Percentiles rank a stretch among this genome's conserved stretches.
These are phyloP conservation scores for Cyanidioschyzon merolae DNA, from an alignment of 23 red algal species.

Conservation along the genomic window DNA sequence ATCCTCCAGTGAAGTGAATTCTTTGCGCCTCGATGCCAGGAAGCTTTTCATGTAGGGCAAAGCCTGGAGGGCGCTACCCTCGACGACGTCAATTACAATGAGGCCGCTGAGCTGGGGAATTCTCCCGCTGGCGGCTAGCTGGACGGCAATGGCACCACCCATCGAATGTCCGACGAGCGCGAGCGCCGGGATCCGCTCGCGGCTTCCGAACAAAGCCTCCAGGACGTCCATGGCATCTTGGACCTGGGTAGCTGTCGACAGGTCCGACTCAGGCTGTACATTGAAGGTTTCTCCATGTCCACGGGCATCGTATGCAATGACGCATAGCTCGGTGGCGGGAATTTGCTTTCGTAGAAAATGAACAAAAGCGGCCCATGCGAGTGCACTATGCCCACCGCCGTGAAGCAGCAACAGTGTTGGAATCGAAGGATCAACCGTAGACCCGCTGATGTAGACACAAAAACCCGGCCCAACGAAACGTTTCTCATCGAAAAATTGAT, in stretches of 20 bases:
- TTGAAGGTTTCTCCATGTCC: constrained; percentile 54
- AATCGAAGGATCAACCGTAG: not conserved
- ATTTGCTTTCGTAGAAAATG: constrained; percentile 21
- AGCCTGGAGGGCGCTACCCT: constrained; percentile 71
- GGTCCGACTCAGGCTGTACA: constrained; percentile 42
- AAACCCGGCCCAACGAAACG: constrained; percentile 22
- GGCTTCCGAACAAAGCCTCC: constrained; percentile 23
- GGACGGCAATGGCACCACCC: constrained; percentile 84
- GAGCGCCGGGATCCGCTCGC: constrained; percentile 22
- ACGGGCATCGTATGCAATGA: constrained; percentile 88
- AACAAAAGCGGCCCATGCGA: constrained; percentile 39
- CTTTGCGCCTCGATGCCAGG: constrained; percentile 29
- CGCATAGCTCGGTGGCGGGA: not conserved
- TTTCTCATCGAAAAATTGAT: constrained; percentile 24
- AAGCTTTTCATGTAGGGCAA: constrained; percentile 68
- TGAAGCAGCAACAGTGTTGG: constrained; percentile 57
- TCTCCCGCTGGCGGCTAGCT: constrained; percentile 28
- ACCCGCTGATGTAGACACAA: constrained; percentile 43
- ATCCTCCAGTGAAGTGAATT: constrained; percentile 33
- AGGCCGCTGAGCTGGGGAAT: constrained; percentile 40
- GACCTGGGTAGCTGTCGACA: constrained; percentile 52
- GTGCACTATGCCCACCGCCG: constrained; percentile 75
- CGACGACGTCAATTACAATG: constrained; percentile 91
- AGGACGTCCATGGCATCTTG: constrained; percentile 56
- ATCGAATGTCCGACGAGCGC: constrained; percentile 84